Conservation (phyloP, 2,329 filamentous ascomycete species). For the Escovopsis sp. region DNA sequence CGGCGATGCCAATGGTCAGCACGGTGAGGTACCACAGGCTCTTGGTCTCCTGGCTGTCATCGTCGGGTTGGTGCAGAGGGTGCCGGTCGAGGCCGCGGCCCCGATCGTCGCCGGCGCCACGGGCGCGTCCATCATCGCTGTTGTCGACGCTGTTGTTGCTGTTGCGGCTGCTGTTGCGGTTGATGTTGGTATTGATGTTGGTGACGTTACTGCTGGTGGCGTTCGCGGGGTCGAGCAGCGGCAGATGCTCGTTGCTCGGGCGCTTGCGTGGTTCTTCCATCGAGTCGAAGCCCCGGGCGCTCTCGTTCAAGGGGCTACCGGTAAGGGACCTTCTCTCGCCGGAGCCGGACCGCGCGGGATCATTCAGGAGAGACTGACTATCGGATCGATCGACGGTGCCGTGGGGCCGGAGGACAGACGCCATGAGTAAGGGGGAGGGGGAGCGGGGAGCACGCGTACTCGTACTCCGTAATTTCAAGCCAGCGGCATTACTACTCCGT, state of each 20-base stretch:
- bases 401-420: too few relatives aligned
- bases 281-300: slow-evolving; percentile 1
- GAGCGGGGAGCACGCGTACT: too few relatives aligned
- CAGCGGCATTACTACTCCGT: too few relatives aligned
- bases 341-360: too few relatives aligned
- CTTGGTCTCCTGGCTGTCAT: slow-evolving; percentile 48
- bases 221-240: slow-evolving; percentile 12
- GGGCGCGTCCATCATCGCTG: slow-evolving; percentile 2
- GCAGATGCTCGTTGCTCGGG: slow-evolving; percentile 16
- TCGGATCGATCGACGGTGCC: too few relatives aligned
- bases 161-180: slow-evolving; percentile 16
- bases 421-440: too few relatives aligned
- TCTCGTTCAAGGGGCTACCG: too few relatives aligned
- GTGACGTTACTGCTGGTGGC: slow-evolving; percentile 1
- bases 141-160: not conserved
- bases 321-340: too few relatives aligned
- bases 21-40: slow-evolving; percentile 75
- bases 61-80: too few relatives aligned
- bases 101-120: not conserved
- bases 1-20: slow-evolving; percentile 74
- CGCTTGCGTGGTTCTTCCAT: slow-evolving; percentile 9
- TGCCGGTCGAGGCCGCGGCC: too few relatives aligned
- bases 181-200: not conserved
- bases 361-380: too few relatives aligned
- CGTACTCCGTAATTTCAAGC: too few relatives aligned